Evolutionary conservation across 1,139 yeast genomes (phyloP).

Genomic region (Kodamaea fungicola): DNA sequence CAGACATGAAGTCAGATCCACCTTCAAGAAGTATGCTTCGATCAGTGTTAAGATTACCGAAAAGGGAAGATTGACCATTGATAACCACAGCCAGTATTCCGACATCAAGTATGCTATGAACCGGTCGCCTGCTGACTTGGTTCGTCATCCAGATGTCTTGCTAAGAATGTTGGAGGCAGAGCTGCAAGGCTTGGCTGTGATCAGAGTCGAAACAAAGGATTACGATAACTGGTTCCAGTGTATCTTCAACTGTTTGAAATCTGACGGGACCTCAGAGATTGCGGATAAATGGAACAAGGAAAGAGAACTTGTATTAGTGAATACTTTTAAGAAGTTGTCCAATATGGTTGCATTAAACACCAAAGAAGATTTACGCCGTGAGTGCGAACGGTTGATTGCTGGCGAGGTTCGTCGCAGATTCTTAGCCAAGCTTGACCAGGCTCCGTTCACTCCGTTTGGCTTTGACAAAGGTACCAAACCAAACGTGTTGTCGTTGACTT

Average conservation of each 20-base stretch:
- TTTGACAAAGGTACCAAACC: constrained; percentile 80
- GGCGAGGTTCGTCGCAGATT: constrained; percentile 68
- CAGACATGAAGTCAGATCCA: constrained; percentile 69
- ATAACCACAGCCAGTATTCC: constrained; percentile 74
- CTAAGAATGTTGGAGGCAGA: constrained; percentile 93
- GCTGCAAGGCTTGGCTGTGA: constrained; percentile 50
- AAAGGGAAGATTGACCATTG: constrained; percentile 81
- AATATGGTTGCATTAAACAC: constrained; percentile 71
- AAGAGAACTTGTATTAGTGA: constrained; percentile 62
- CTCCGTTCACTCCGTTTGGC: constrained; percentile 83
- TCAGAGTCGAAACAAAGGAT: constrained; percentile 45
- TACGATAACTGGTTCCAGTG: constrained; percentile 43
- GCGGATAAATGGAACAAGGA: constrained; percentile 80
- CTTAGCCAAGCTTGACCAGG: constrained; percentile 77
- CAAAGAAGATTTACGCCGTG: constrained; percentile 77
- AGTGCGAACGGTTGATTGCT: constrained; percentile 70
- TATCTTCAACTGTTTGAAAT: constrained; percentile 58
- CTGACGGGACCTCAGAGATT: constrained; percentile 81
- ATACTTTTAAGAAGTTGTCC: constrained; percentile 67
- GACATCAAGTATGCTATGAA: constrained; percentile 90
- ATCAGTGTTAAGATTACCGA: constrained; percentile 79
- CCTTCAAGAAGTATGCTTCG: constrained; percentile 64
- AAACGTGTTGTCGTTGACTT: constrained; percentile 74
- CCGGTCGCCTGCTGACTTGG: constrained; percentile 71
- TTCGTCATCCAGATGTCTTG: constrained; percentile 72